Base-by-base conservation (phyloP, 2,329 filamentous ascomycete genomes). In the Whalleya microplaca region DNA sequence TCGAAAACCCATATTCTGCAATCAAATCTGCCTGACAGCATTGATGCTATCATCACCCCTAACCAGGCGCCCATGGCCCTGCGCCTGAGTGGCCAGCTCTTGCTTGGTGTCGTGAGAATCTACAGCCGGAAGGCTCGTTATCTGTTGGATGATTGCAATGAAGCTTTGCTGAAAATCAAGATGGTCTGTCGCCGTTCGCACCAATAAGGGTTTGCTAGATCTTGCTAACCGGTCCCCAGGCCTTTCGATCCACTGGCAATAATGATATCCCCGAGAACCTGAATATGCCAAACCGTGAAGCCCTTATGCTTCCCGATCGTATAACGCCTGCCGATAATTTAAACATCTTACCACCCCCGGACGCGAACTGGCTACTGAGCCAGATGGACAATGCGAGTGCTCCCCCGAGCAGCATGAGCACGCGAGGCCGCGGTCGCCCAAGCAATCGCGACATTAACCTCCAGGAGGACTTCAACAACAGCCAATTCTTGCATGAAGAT, bases 51-150 rank as follows among this genome's bases (percentile, higher is more conserved):
- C 74, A 95, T 98, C 65, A 91, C 91, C 56, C 91, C 92, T 47
- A 91, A 89, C 63, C 92, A 96, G 76, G 95, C 94, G 42, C 95
- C 95, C 27, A 94, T 99, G 85, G 95, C 95, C 27, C 78, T 99
- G 69, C 92, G 95, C 66, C 79, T 99, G 60, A 98, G 92, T 71
- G 93, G 94, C 58, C 95, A 99, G 78, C 82, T 99, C 55, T 80
- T 99, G 70, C 84, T 99, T 53, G 95, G 95, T 78, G 95, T 99
- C 21, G 95, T 97, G 66, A 87, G 94, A 71, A 99, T 99, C 71
- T 99, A 99, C 76, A 96, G 93, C 75, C 85, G 95, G 71, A 99
- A 99, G 78, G 94, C 95, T 70, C 90, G 93, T 69, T 99, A 99
- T 75, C 80, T 99, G 48, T 81, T 98, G 46, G 95, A 99, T 70